These are phyloP conservation scores for Colletotrichum kahawae DNA, from an alignment of 2,329 filamentous ascomycete genomes.

Conservation along the genomic window DNA sequence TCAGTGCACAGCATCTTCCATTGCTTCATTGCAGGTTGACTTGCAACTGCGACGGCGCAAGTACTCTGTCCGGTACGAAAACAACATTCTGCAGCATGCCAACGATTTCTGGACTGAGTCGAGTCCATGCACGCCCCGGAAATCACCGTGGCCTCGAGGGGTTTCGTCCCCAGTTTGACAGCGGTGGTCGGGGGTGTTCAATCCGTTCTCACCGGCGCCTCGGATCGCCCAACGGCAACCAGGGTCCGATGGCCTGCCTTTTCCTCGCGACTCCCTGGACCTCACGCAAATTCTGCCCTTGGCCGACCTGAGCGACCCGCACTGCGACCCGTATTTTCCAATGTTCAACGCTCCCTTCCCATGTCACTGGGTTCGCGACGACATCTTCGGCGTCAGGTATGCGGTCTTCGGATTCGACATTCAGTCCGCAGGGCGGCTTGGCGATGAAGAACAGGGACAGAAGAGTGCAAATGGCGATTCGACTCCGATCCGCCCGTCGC, in stretches of 20 bases:
- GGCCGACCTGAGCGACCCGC: slow-evolving; percentile 15
- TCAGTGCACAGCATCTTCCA: background rate
- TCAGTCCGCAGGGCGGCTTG: background rate
- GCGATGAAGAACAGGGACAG: background rate
- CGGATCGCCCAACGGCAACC: background rate
- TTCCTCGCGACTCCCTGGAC: background rate
- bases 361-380: background rate
- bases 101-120: background rate
- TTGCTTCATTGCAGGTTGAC: background rate
- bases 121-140: background rate
- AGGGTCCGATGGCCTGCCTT: background rate
- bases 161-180: background rate
- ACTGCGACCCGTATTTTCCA: background rate
- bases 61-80: background rate
- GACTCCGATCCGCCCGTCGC: background rate
- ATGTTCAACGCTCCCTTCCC: background rate
- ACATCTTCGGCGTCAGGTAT: background rate
- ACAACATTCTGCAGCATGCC: background rate
- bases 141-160: slow-evolving; percentile 2
- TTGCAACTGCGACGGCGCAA: background rate
- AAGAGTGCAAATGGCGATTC: background rate
- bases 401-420: background rate
- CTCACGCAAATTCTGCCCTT: background rate
- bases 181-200: background rate
- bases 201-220: background rate